phyloP scores from a whole-genome alignment of 208 protist genomes.

The Trichomonas vaginalis region DNA sequence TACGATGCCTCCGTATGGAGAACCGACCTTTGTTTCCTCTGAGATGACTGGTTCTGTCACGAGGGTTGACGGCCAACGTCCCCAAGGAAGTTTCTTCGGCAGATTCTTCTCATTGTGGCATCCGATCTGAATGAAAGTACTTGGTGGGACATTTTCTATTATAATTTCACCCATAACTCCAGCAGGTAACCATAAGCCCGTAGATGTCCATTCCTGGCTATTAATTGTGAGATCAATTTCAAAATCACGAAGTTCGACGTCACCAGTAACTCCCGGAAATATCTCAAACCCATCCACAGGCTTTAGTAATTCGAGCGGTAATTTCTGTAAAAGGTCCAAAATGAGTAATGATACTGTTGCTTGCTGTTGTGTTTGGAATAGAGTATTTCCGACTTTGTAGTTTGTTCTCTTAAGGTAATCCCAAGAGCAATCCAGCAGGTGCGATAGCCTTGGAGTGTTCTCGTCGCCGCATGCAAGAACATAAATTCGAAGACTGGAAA shows the following conservation, averaged over 20 bases:
- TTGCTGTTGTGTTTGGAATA: not conserved
- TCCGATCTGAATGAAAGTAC: not conserved
- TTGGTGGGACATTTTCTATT: not conserved
- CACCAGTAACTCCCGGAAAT: not conserved
- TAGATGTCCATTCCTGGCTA: not conserved
- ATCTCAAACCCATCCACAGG: not conserved
- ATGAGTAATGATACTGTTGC: not conserved
- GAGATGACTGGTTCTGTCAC: not conserved
- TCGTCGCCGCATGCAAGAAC: not conserved
- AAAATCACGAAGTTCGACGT: not conserved
- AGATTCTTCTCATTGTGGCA: not conserved
- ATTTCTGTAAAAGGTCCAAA: not conserved
- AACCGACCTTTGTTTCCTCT: not conserved
- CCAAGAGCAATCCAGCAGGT: not conserved
- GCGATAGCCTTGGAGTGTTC: not conserved
- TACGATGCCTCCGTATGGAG: not conserved
- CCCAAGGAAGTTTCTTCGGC: not conserved
- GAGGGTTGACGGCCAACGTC: not conserved
- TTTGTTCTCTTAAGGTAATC: not conserved
- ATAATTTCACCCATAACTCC: not conserved
- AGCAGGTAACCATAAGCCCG: not conserved
- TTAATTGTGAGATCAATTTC: not conserved
- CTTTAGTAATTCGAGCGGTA: not conserved
- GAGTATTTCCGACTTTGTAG: not conserved
- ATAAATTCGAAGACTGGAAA: not conserved